Base-by-base conservation (phyloP, 352 stramenopile species). In the Globisporangium emineosum region DNA sequence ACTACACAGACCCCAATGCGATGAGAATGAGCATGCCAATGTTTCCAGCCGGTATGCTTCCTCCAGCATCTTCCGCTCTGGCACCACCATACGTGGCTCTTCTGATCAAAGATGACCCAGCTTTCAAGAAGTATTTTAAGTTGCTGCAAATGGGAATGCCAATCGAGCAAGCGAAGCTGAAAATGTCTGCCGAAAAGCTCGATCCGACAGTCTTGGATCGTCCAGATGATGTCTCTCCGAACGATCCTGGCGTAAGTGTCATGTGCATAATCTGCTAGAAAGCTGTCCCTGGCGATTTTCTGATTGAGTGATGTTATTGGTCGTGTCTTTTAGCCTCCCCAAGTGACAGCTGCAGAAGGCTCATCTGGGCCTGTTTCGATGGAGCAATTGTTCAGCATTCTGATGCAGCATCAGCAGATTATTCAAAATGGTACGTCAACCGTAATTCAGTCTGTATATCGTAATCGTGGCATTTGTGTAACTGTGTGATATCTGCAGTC, bases 381-480 rank as follows among this genome's bases (percentile, higher is more conserved):
- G 83, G 83, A 96, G 43, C 83, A 96, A 43, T 67, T 96, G 4
- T 93, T 93, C 42, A 90, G 77, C 49, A 93, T 96, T 56, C 64
- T 94, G 6, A 93, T 96, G 85, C 85, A 96, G 42, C 86, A 96
- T 65, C 88, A 96, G 29, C 82, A 93, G 62, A 89, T 94, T 47
- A 93, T 96, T 50, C 85, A 93, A 35, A 85, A 91, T 81, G 88
- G 85, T 90, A 35, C 12, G 54, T 67, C 8, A 4, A 4, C 10
- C 19, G 25, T 10, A 19, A 30, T 33, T 51, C 17, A 17, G 40
- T 5, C 19, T 57, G 19, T 19, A 7, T 27, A 17, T 17, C 6
- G 9, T n/a, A n/a, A n/a, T n/a, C n/a, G 2, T 23, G 12, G n/a
- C 9, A 10, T 10, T 4, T 49, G 1, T 52, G 0, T 43, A 43